Percentiles rank a stretch among this genome's conserved stretches.
These are phyloP conservation scores for Kwoniella botswanensis DNA, from an alignment of 768 basidiomycete species.

Conservation along the genomic window DNA sequence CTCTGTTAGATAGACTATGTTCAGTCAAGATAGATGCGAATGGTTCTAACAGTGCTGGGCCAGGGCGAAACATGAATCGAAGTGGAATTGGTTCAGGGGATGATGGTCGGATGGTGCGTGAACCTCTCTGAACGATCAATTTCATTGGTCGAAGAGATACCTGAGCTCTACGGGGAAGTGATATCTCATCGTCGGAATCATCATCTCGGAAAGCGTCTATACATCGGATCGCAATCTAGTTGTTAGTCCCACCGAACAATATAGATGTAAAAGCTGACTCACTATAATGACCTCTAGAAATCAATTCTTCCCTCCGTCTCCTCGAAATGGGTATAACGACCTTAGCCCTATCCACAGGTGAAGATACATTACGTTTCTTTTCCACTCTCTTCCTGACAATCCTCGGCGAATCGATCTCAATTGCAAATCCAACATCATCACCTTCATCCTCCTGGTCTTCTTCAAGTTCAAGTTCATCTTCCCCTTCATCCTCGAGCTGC, in stretches of 20 bases:
- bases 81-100: slow-evolving; percentile 33
- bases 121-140: slow-evolving; percentile 14
- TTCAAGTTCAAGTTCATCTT: slow-evolving; percentile 10
- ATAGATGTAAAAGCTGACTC: slow-evolving; percentile 7
- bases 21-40: slow-evolving; percentile 30
- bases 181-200: slow-evolving; percentile 33
- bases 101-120: slow-evolving; percentile 27
- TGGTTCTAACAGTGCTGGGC: slow-evolving; percentile 35
- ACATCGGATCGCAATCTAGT: too few relatives aligned
- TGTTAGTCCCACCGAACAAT: too few relatives aligned
- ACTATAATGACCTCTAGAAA: slow-evolving; percentile 40
- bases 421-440: not conserved
- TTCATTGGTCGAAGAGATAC: slow-evolving; percentile 31
- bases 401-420: not conserved
- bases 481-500: slow-evolving; percentile 6
- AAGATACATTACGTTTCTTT: not conserved
- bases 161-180: slow-evolving; percentile 10
- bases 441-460: slow-evolving; percentile 8
- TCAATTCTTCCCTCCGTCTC: slow-evolving; percentile 23
- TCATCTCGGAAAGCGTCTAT: slow-evolving; percentile 43
- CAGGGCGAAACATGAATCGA: slow-evolving; percentile 38
- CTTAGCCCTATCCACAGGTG: slow-evolving; percentile 28
- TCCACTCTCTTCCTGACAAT: slow-evolving; percentile 5
- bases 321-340: slow-evolving; percentile 31
- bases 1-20: slow-evolving; percentile 20